Percentiles rank a stretch among this genome's conserved stretches.
Conservation (phyloP, 1,139 yeast species). For the Candida dubliniensis region DNA sequence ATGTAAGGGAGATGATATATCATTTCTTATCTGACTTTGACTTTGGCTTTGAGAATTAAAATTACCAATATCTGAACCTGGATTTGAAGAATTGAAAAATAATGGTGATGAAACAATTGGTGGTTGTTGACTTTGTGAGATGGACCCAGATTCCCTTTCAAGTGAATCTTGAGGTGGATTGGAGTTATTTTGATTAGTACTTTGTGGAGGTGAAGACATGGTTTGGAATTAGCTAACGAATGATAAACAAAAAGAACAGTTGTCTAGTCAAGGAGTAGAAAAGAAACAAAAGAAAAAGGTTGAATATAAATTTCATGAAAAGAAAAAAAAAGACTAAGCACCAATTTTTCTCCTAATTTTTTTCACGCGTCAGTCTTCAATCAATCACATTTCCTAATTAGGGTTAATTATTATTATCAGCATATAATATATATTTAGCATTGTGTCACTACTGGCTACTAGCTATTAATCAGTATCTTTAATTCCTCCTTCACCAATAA, state of each 20-base stretch:
- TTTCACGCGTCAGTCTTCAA: slow-evolving; percentile 9
- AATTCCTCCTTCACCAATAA: slow-evolving; percentile 54
- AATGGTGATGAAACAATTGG: slow-evolving; percentile 65
- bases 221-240: background rate
- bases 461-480: slow-evolving; percentile 35
- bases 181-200: slow-evolving; percentile 20
- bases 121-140: slow-evolving; percentile 37
- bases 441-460: background rate
- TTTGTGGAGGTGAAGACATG: slow-evolving; percentile 35
- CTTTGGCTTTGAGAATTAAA: slow-evolving; percentile 17
- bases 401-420: slow-evolving; percentile 22
- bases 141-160: slow-evolving; percentile 28
- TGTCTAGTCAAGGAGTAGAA: background rate
- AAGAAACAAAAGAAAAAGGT: background rate
- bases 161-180: slow-evolving; percentile 10
- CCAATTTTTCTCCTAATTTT: slow-evolving; percentile 2
- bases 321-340: slow-evolving; percentile 2
- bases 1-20: slow-evolving; percentile 47
- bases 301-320: slow-evolving; percentile 2
- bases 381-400: slow-evolving; percentile 24
- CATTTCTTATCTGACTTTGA: slow-evolving; percentile 12
- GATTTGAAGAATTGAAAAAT: slow-evolving; percentile 56
- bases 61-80: slow-evolving; percentile 35
- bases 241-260: background rate
- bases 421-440: background rate